A percentile compares a stretch with the other conserved stretches of the same genome.
Conservation (phyloP, 257 asterid genomes). For the Marsdenia floribunda region DNA sequence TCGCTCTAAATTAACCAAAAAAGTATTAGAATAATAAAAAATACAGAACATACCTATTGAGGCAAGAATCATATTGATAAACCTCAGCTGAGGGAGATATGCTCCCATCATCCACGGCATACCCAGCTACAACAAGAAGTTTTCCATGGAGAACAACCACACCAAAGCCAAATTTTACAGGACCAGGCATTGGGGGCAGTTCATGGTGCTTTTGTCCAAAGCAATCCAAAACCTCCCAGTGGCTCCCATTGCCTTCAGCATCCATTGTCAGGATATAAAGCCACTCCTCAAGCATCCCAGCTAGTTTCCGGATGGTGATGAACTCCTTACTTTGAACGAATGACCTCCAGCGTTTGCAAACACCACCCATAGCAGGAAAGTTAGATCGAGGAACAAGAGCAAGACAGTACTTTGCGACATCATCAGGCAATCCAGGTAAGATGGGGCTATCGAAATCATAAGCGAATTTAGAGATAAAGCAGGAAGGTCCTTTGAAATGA, state of each 20-base stretch:
- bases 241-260: slow-evolving; percentile 53
- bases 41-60: slow-evolving; percentile 51
- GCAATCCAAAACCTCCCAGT: slow-evolving; percentile 78
- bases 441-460: slow-evolving; percentile 35
- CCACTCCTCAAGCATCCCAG: slow-evolving; percentile 85
- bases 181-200: slow-evolving; percentile 72
- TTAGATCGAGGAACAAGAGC: slow-evolving; percentile 70
- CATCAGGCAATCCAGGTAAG: slow-evolving; percentile 85
- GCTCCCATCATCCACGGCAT: slow-evolving; percentile 35
- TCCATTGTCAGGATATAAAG: slow-evolving; percentile 60
- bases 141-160: slow-evolving; percentile 64
- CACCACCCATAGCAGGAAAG: slow-evolving; percentile 67
- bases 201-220: slow-evolving; percentile 41
- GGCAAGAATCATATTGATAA: slow-evolving; percentile 75
- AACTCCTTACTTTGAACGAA: slow-evolving; percentile 68
- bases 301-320: slow-evolving; percentile 53
- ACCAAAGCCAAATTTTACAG: slow-evolving; percentile 48
- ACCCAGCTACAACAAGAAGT: slow-evolving; percentile 72
- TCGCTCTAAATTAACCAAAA: background rate
- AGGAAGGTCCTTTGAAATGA: slow-evolving; percentile 24
- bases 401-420: slow-evolving; percentile 70
- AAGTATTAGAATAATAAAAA: background rate
- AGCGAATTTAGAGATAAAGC: slow-evolving; percentile 26
- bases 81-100: slow-evolving; percentile 52
- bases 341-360: slow-evolving; percentile 71